A percentile compares a stretch with the other conserved stretches of the same genome.
Conservation (phyloP, 176 grass and related monocot genomes). For the Phyllostachys edulis region DNA sequence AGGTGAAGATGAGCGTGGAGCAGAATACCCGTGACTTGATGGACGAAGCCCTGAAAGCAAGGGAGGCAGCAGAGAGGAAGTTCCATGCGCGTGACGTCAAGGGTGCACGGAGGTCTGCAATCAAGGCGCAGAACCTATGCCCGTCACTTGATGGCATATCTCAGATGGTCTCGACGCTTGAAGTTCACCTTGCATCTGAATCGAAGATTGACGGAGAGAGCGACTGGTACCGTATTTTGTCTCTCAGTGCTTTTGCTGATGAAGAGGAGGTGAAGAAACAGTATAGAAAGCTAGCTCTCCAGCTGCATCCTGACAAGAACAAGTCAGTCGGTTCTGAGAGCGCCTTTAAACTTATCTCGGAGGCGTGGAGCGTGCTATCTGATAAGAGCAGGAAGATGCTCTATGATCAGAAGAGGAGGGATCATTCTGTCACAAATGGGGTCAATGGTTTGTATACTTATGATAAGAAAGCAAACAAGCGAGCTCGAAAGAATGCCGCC, state of each 20-base stretch:
- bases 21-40: constrained; percentile 8
- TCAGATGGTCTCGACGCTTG: constrained; percentile 68
- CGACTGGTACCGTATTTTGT: constrained; percentile 76
- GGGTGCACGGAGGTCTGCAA: constrained; percentile 54
- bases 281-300: constrained; percentile 64
- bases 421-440: constrained; percentile 46
- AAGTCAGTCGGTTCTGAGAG: constrained; percentile 65
- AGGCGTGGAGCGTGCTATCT: constrained; percentile 82
- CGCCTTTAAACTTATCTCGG: constrained; percentile 72
- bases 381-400: constrained; percentile 63
- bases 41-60: constrained; percentile 57
- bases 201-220: constrained; percentile 55
- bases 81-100: constrained; percentile 42
- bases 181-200: constrained; percentile 63
- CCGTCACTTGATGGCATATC: constrained; percentile 58
- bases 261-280: constrained; percentile 76
- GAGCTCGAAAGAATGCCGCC: constrained; percentile 55
- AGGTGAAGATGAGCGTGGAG: constrained; percentile 32
- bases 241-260: constrained; percentile 36
- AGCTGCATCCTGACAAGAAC: constrained; percentile 72
- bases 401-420: constrained; percentile 80
- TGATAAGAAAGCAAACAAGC: constrained; percentile 61
- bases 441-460: constrained; percentile 66
- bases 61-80: constrained; percentile 57
- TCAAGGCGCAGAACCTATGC: constrained; percentile 58